Evolutionary conservation across 1,284 basidiomycete genomes (phyloP), one percentile per base, ranked within the genome.

Genomic region (Cystobasidium pallidum): DNA sequence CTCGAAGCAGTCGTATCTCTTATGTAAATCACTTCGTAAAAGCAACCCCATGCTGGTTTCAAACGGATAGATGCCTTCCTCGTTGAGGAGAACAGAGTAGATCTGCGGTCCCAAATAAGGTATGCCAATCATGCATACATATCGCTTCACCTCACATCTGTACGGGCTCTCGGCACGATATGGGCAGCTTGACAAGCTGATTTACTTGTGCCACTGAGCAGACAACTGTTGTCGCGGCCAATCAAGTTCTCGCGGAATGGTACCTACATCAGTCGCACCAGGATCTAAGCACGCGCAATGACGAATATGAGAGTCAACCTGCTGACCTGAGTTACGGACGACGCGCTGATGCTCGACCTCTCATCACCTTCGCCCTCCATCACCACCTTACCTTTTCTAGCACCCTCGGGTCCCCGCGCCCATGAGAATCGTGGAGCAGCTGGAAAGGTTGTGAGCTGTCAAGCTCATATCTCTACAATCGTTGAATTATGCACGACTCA

Each of bases 1-100:
- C 34, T 61, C 17, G 21, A 24, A 61, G 57, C 36, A 36, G 34
- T 61, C 57, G 57, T 61, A 61, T 24, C 21, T 24, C 21, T 61
- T 30, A 41, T 19, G 57, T 32, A 61, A n/a, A 11, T 61, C 57
- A 39, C 57, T 34, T 24, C 32, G 21, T 15, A 61, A 39, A 41
- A 61, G 57, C 21, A 61, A 34, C 15, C 57, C 57, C 57, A 61
- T 61, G 32, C 21, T 36, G 15, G n/a, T 41, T 61, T 24, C 21
- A 15, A 41, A 13, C 30, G 57, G 34, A 34, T 39, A 34, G 57
- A 30, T 11, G 30, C 57, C 57, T 13, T 30, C 57, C 32, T 39
- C 30, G 30, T 61, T n/a, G 57, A 24, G 26, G 30, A 32, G 4
- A 7, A n/a, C 57, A 36, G 57, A 34, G 36, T 30, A 24, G 34